These are phyloP conservation scores for Schizonepeta tenuifolia DNA, from an alignment of 257 asterid genomes.

Conservation along the genomic window DNA sequence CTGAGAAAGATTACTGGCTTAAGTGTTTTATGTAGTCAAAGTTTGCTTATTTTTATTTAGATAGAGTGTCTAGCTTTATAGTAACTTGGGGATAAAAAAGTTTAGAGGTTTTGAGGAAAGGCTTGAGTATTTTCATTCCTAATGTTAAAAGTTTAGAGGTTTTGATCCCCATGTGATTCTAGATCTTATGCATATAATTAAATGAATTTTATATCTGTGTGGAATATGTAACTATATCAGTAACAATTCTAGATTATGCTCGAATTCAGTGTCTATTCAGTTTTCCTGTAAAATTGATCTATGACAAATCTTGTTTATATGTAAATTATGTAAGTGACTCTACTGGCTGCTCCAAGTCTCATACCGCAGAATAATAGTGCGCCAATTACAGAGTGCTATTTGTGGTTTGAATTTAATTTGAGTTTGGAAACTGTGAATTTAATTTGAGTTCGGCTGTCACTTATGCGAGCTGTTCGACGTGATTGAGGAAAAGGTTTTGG, in stretches of 20 bases:
- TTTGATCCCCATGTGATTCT: too few relatives aligned
- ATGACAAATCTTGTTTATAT: background rate
- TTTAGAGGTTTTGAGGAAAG: conserved; percentile 16
- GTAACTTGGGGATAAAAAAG: background rate
- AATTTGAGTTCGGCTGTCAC: conserved; percentile 1
- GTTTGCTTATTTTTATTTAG: background rate
- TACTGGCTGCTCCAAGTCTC: background rate
- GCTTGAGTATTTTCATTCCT: background rate
- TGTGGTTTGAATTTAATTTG: conserved; percentile 13
- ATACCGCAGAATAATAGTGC: background rate
- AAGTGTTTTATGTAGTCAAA: background rate
- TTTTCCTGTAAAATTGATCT: conserved; percentile 7
- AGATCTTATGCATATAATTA: too few relatives aligned
- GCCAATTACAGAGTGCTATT: too few relatives aligned
- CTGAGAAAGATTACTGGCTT: background rate
- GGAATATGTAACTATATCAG: too few relatives aligned
- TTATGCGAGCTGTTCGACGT: too few relatives aligned
- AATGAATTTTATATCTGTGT: too few relatives aligned
- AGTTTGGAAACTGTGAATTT: too few relatives aligned
- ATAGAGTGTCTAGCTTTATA: background rate
- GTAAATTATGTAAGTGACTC: background rate
- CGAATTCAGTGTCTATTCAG: background rate
- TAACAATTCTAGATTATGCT: background rate
- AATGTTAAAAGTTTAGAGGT: too few relatives aligned
- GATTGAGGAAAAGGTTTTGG: too few relatives aligned